Evolutionary conservation across 2,329 filamentous ascomycete species (phyloP).

Genomic region (Helotiales sp.): DNA sequence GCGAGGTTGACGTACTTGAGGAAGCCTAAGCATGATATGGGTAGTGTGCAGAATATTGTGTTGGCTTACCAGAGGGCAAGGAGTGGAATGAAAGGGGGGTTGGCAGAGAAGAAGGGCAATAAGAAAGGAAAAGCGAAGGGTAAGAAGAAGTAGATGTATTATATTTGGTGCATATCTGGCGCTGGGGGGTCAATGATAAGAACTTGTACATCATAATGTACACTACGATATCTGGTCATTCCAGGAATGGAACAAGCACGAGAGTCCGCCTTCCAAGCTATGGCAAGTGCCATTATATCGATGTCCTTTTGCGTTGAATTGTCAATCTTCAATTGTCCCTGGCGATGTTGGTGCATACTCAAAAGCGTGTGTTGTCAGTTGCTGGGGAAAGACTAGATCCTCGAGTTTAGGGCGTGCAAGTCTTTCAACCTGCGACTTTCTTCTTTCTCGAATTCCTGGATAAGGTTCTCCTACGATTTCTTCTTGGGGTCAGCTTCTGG

Average conservation of each 20-base stretch:
- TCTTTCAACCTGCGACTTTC: too few species aligned
- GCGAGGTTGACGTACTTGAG: conserved; percentile 91
- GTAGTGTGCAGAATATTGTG: conserved; percentile 80
- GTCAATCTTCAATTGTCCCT: not conserved
- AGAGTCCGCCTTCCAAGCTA: not conserved
- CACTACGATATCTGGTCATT: not conserved
- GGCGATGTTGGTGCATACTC: too few species aligned
- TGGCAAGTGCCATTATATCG: not conserved
- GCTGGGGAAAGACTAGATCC: too few species aligned
- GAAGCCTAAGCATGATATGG: conserved; percentile 82
- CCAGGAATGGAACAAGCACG: too few species aligned
- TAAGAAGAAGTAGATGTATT: conserved; percentile 28
- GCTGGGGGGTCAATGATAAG: not conserved
- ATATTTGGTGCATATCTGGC: conserved; percentile 21
- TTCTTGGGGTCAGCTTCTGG: too few species aligned
- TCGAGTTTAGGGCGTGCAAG: too few species aligned
- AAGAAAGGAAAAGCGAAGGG: conserved; percentile 32
- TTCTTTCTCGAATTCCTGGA: too few species aligned
- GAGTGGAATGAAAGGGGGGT: conserved; percentile 40
- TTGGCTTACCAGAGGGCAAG: conserved; percentile 60
- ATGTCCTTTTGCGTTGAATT: not conserved
- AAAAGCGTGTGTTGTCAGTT: too few species aligned
- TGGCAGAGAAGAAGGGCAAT: conserved; percentile 25
- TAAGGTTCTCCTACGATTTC: too few species aligned
- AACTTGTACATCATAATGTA: not conserved